Base-by-base conservation (phyloP, 352 stramenopile genomes). In the Peronospora farinosa region DNA sequence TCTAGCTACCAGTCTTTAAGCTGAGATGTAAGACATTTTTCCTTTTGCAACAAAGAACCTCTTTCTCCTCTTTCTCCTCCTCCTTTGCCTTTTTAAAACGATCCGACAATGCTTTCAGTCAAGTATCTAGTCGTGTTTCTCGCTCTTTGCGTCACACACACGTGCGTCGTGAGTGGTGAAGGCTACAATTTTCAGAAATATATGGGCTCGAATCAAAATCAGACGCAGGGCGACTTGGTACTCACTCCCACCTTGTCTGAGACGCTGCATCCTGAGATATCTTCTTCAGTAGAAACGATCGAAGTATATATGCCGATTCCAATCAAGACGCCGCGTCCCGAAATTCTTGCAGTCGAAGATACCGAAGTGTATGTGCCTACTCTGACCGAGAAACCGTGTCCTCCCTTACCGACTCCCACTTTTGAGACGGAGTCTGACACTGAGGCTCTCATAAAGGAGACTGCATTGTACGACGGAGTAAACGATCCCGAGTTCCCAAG, bases 81-180 rank as follows among this genome's bases (percentile, higher is more conserved):
- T n/a, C n/a, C n/a, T n/a, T n/a, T n/a, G n/a, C n/a, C n/a, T n/a
- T n/a, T n/a, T n/a, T n/a, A n/a, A 48, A 30, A 52, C 11, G 25
- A 7, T 28, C 19, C 25, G n/a, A 49, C 1, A 9, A 69, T 69
- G 60, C 55, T 69, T 2, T 56, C 50, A 13, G 42, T 65, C 31
- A 69, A 69, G 60, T 69, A 63, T n/a, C 39, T 69, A 11, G 56
- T 57, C 32, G 42, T 56, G 12, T 37, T 69, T 8, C 46, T 65
- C 35, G 56, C 47, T 21, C 12, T 63, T 37, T 65, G 51, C 15
- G 55, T 47, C 37, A 54, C 56, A 1, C 60, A 62, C 32, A 30
- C 44, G 1, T 64, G 54, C 27, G 39, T 57, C 15, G 60, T 51
- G 32, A 67, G n/a, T 15, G 60, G 51, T 6, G 50, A 47, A 8